Evolutionary conservation across 2,329 filamentous ascomycete species (phyloP).

Genomic region (Plenodomus tracheiphilus): DNA sequence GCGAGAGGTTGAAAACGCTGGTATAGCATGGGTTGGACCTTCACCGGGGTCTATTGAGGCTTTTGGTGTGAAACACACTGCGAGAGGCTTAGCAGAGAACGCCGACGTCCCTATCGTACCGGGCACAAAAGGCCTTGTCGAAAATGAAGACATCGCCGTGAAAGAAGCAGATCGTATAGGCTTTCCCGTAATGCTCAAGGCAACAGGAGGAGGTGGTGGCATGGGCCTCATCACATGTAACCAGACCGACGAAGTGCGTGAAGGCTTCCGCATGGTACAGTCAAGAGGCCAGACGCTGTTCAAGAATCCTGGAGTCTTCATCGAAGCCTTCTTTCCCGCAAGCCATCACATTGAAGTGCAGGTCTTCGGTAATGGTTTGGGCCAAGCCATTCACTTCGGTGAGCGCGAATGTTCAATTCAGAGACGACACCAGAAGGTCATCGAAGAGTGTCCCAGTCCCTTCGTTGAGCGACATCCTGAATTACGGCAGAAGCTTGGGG

Average conservation of each 20-base stretch:
- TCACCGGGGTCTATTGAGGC: slow-evolving; percentile 56
- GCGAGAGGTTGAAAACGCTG: slow-evolving; percentile 54
- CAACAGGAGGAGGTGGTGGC: slow-evolving; percentile 62
- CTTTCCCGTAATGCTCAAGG: slow-evolving; percentile 62
- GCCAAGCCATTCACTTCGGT: slow-evolving; percentile 79
- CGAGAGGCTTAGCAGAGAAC: slow-evolving; percentile 56
- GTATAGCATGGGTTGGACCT: slow-evolving; percentile 64
- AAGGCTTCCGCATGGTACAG: slow-evolving; percentile 52
- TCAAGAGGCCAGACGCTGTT: slow-evolving; percentile 50
- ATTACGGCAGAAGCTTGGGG: slow-evolving; percentile 65
- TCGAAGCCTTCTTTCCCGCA: slow-evolving; percentile 45
- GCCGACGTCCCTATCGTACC: slow-evolving; percentile 60
- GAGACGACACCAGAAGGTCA: slow-evolving; percentile 84
- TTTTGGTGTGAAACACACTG: slow-evolving; percentile 63
- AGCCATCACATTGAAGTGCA: slow-evolving; percentile 80
- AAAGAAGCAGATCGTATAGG: slow-evolving; percentile 54
- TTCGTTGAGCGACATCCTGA: slow-evolving; percentile 55
- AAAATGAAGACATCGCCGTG: slow-evolving; percentile 9
- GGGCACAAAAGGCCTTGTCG: slow-evolving; percentile 57
- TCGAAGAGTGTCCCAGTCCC: slow-evolving; percentile 86
- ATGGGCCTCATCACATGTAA: slow-evolving; percentile 51
- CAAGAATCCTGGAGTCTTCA: slow-evolving; percentile 47
- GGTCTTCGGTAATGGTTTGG: slow-evolving; percentile 81
- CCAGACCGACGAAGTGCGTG: slow-evolving; percentile 39
- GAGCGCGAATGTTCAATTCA: slow-evolving; percentile 90